Base-by-base conservation (phyloP, 2,329 filamentous ascomycete genomes). In the Hypoxylon sp. region DNA sequence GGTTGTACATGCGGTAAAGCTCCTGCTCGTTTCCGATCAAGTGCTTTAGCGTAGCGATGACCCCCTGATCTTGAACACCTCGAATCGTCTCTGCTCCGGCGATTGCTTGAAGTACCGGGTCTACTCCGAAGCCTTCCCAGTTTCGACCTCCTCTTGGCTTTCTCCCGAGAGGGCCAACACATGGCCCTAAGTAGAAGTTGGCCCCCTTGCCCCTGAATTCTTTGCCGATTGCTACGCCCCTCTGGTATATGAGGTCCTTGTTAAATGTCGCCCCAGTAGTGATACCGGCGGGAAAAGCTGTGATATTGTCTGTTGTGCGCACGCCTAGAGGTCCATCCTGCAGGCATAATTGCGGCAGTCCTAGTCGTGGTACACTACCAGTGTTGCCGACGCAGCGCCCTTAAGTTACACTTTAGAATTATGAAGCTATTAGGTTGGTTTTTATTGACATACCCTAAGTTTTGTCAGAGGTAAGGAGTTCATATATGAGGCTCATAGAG, bases 211-310 rank as follows among this genome's bases (percentile, higher is more conserved):
- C 90, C 17, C 89, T 86, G 60, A 90, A 90, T 76, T 94, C 92
- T 71, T 89, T 82, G 21, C 91, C 91, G 5, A 94, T 80, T 1
- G 89, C 91, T 13, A 88, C 86, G 1, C 87, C 91, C 28, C 91
- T 86, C 56, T 86, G 83, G 69, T 91, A 90, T 79, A 93, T 90
- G 53, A 93, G 81, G 14, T 86, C 82, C 80, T 93, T 94, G 79
- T 91, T 90, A 76, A 89, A 94, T 0, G 92, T 93, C 1, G 91
- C 91, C 17, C 90, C 92, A 1, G 86, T 87, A 0, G 90, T 93
- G 72, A 95, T 92, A n/a, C 92, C 92, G 7, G 91, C 86, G 0
- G 93, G 92, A 72, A 95, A 96, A 0, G 89, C 91, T 0, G 91
- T 94, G 57, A 90, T 88, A 66, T 92, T 89, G 70, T 94, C 91